These are phyloP conservation scores for Luvunga scandens DNA, from an alignment of 345 rosid species.

Conservation along the genomic window DNA sequence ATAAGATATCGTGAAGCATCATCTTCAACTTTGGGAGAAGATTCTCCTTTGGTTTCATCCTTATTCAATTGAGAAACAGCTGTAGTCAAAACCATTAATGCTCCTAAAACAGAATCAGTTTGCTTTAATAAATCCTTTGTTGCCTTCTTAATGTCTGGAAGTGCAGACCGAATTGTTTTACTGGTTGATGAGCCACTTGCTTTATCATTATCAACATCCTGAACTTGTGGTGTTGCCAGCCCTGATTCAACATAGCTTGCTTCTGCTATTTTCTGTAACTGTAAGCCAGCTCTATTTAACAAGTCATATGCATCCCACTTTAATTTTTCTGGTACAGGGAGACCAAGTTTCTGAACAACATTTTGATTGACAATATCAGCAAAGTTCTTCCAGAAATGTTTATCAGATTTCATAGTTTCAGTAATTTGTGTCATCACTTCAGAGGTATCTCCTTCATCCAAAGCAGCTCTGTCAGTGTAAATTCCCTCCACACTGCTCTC, in stretches of 20 bases:
- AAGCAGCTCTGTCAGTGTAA: constrained; percentile 20
- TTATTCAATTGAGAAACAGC: constrained; percentile 69
- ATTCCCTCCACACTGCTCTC: constrained; percentile 22
- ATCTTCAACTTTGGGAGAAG: constrained; percentile 19
- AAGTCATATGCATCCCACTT: constrained; percentile 79
- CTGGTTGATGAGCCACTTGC: constrained; percentile 29
- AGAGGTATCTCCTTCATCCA: constrained; percentile 18
- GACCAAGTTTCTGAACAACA: constrained; percentile 67
- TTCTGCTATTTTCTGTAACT: constrained; percentile 73
- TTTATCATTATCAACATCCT: constrained; percentile 38
- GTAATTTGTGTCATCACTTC: constrained; percentile 30
- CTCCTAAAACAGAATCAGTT: constrained; percentile 86
- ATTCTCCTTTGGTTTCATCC: constrained; percentile 29
- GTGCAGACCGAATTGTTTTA: constrained; percentile 53
- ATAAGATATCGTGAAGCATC: constrained; percentile 21
- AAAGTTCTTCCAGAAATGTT: constrained; percentile 67
- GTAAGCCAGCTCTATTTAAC: constrained; percentile 64
- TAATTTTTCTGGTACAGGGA: constrained; percentile 57
- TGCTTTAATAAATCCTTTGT: constrained; percentile 76
- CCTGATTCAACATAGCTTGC: constrained; percentile 79
- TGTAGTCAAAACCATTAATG: constrained; percentile 80
- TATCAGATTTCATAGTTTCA: constrained; percentile 38
- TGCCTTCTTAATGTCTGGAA: constrained; percentile 74
- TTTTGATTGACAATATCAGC: constrained; percentile 56
- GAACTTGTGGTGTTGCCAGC: constrained; percentile 61